Evolutionary conservation across 2,329 filamentous ascomycete species (phyloP), one percentile per base, ranked within the genome.

Genomic region (Coniosporium tulheliwenetii): DNA sequence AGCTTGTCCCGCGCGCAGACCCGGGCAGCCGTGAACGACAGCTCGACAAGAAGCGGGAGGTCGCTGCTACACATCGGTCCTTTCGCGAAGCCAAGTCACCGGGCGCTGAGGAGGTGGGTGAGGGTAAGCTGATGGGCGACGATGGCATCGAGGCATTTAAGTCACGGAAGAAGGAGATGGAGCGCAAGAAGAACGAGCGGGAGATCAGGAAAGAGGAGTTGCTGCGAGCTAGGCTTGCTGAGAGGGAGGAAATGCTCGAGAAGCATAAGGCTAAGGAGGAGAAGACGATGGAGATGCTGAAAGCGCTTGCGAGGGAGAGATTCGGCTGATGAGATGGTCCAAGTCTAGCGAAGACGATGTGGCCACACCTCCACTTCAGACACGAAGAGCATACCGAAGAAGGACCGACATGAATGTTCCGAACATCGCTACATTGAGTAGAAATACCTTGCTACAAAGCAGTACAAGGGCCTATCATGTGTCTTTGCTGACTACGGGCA

Each of bases 141-240:
- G 79, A 72, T 36, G 75, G 71, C 1, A 72, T 72, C 1, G 81
- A 85, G 44, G 62, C 62, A 12, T 77, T 79, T 47, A 87, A 81
- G 65, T 70, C 68, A 51, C 64, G 73, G 55, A 75, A 81, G 58
- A 72, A 74, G 48, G 72, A 67, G 43, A 67, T 76, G 50, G 75
- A 85, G 62, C 65, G 73, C 50, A 79, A 79, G 62, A 93, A 89
- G 70, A 85, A 78, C 50, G 86, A 94, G 59, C 62, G 87, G 40
- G 85, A 95, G 67, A 63, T 91, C 12, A 63, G 85, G 44, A 72
- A 83, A 52, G 87, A 95, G 59, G 87, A 93, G 62, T 70, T 85
- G 43, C 63, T 81, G 45, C 64, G 85, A 52, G 85, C 85, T 9
- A 75, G 76, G 53, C 70, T 71, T 44, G 85, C 77, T 37, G 87